phyloP scores from a whole-genome alignment of 2,329 filamentous ascomycete genomes.

The Diaporthe citri region DNA sequence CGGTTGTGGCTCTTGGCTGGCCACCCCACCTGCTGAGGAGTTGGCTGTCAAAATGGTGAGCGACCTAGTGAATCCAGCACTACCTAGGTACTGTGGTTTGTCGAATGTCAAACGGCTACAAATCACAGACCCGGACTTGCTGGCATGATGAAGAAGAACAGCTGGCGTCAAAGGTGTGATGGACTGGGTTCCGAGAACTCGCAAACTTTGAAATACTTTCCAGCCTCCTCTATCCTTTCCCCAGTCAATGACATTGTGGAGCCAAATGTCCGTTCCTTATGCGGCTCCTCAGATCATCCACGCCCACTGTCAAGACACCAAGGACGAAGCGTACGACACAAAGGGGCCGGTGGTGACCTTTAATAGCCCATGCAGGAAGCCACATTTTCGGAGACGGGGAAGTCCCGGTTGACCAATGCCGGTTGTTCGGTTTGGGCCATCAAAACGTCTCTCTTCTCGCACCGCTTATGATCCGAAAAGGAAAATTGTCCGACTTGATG shows the following conservation, averaged over 20 bases:
- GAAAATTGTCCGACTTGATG: conserved; percentile 22
- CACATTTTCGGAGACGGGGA: neutral
- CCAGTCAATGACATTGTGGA: neutral
- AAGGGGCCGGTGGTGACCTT: neutral
- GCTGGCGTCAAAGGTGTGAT: neutral
- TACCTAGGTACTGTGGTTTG: neutral
- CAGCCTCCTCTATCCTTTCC: neutral
- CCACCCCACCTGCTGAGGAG: conserved; percentile 5
- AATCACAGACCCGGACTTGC: neutral
- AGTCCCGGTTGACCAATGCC: conserved; percentile 9
- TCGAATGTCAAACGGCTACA: neutral
- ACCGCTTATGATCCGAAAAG: neutral
- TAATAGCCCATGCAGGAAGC: neutral
- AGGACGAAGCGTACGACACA: neutral
- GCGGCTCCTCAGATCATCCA: conserved; percentile 1
- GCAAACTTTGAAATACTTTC: neutral
- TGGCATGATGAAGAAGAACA: neutral
- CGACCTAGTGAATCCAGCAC: neutral
- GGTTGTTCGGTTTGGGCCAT: conserved; percentile 14
- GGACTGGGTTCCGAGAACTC: neutral
- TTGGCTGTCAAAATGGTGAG: neutral
- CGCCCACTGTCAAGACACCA: neutral
- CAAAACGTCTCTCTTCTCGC: neutral
- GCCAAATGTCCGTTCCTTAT: conserved; percentile 1
- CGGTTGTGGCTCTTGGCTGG: neutral